phyloP scores from a whole-genome alignment of 2,329 filamentous ascomycete genomes.

The Didymella pinodella region DNA sequence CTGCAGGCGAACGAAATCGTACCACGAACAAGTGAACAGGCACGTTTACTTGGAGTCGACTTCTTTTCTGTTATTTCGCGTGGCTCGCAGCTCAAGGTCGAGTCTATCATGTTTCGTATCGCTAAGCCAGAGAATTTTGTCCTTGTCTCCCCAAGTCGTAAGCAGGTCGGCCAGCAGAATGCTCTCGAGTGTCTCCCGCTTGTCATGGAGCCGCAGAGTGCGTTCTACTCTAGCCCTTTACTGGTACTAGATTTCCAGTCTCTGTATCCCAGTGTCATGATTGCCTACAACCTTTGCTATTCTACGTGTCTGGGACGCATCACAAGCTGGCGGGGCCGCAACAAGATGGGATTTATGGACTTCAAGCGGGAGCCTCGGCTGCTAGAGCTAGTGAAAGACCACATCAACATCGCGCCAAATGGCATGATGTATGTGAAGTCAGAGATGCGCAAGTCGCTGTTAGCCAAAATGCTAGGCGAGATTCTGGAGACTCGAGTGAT shows the following conservation, averaged over 20 bases:
- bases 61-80: constrained; percentile 96
- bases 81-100: constrained; percentile 97
- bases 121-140: constrained; percentile 96
- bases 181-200: constrained; percentile 92
- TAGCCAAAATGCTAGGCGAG: constrained; percentile 96
- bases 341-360: constrained; percentile 93
- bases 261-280: constrained; percentile 97
- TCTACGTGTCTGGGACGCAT: constrained; percentile 93
- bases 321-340: constrained; percentile 83
- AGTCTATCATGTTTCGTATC: constrained; percentile 98
- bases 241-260: constrained; percentile 96
- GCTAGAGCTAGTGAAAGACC: constrained; percentile 78
- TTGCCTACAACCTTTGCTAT: constrained; percentile 99
- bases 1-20: constrained; percentile 90
- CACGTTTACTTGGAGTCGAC: constrained; percentile 88
- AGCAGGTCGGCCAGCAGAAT: constrained; percentile 93
- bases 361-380: constrained; percentile 80
- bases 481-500: constrained; percentile 96
- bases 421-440: constrained; percentile 94
- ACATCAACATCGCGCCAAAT: constrained; percentile 93
- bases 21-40: constrained; percentile 90
- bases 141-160: constrained; percentile 85
- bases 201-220: constrained; percentile 97
- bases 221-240: constrained; percentile 89
- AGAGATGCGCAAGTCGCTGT: constrained; percentile 83